phyloP scores from a whole-genome alignment of 2,329 filamentous ascomycete genomes.

The Acrocalymma vagum region DNA sequence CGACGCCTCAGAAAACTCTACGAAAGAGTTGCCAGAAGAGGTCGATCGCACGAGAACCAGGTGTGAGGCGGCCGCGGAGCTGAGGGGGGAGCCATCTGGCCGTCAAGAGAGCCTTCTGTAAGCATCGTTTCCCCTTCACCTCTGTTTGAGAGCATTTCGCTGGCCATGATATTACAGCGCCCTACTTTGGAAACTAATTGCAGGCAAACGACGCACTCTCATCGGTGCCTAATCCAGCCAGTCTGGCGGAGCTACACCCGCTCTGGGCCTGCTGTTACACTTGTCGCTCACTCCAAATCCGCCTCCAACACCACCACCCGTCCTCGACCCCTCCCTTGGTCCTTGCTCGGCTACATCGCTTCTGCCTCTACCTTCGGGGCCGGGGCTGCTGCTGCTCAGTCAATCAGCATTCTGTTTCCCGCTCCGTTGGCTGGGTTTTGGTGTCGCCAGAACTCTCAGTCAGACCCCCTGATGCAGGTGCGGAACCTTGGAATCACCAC shows the following conservation, averaged over 20 bases:
- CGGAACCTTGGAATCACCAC: slow-evolving; percentile 31
- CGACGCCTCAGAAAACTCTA: slow-evolving; percentile 9
- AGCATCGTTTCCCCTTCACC: too few species aligned
- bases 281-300: too few species aligned
- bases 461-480: slow-evolving; percentile 32
- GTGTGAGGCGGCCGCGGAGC: slow-evolving; percentile 12
- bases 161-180: too few species aligned
- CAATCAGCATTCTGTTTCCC: slow-evolving; percentile 30
- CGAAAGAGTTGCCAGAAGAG: slow-evolving; percentile 10
- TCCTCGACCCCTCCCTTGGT: slow-evolving; percentile 14
- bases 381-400: slow-evolving; percentile 23
- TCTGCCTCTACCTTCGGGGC: slow-evolving; percentile 24
- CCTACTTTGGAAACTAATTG: not conserved
- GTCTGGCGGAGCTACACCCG: slow-evolving; percentile 29
- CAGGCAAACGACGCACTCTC: slow-evolving; percentile 18
- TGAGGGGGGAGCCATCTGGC: slow-evolving; percentile 10
- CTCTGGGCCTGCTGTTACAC: too few species aligned
- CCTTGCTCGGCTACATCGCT: slow-evolving; percentile 19
- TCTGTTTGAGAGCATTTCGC: too few species aligned
- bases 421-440: slow-evolving; percentile 16
- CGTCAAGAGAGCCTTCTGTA: slow-evolving; percentile 30
- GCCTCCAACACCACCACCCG: slow-evolving; percentile 27
- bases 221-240: slow-evolving; percentile 24
- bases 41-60: slow-evolving; percentile 11
- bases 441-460: slow-evolving; percentile 18